Evolutionary conservation across 495 filamentous ascomycete genomes (phyloP).

Genomic region (Tuber aestivum): DNA sequence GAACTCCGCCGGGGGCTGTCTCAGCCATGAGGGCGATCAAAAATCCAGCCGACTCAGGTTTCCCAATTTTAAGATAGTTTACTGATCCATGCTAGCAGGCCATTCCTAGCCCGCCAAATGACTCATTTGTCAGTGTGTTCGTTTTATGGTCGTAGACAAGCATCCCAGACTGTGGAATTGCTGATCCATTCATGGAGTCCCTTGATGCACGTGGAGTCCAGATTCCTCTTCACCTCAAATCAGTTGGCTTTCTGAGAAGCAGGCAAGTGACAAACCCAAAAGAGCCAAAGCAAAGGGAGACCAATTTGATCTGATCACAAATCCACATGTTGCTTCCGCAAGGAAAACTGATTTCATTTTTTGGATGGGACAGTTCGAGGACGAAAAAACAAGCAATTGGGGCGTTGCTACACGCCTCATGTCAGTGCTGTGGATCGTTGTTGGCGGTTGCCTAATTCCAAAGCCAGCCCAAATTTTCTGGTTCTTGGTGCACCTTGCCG

Average conservation of each 20-base stretch:
- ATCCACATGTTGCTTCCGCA: no score
- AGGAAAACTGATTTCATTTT: no score
- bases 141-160: conserved; percentile 14
- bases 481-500: neutral
- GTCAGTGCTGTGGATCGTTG: neutral
- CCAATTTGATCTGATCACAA: neutral
- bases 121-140: conserved; percentile 3
- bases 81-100: conserved; percentile 23
- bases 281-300: neutral
- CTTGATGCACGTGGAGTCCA: conserved; percentile 8
- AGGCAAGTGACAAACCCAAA: conserved; percentile 10
- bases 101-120: conserved; percentile 14
- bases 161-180: conserved; percentile 18
- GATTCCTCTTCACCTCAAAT: conserved; percentile 11
- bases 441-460: neutral
- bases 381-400: neutral
- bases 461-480: neutral
- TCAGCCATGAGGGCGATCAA: conserved; percentile 24
- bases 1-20: conserved; percentile 6
- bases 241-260: neutral
- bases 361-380: neutral
- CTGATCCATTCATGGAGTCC: neutral
- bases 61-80: conserved; percentile 12
- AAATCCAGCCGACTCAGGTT: conserved; percentile 3
- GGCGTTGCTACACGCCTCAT: neutral